Evolutionary conservation across 1,284 basidiomycete genomes (phyloP), one percentile per base, ranked within the genome.

Genomic region (Porodaedalea pini): DNA sequence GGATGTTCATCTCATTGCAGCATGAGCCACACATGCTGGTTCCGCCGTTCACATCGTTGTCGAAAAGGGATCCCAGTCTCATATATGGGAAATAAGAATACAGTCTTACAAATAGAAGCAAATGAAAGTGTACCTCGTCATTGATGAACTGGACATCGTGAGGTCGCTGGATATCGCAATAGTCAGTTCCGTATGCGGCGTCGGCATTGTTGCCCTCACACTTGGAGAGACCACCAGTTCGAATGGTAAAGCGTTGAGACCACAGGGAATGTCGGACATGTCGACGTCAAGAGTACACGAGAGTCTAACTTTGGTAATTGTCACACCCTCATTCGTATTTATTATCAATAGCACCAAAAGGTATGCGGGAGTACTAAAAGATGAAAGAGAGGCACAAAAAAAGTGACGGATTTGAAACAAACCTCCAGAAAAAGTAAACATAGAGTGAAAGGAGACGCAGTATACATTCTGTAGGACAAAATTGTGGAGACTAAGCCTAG

Each of bases 261-360:
- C 81, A 63, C 81, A 82, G 21, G 77, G 76, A 39, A 83, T 73
- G 54, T 78, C 69, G 58, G 77, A 78, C 56, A 81, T 72, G 67
- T 83, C 80, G 65, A 83, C 79, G 66, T 81, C 79, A 68, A 82
- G 80, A 34, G 77, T 74, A 68, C 82, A 81, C 69, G n/a, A n/a
- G n/a, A n/a, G n/a, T n/a, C n/a, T n/a, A n/a, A n/a, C n/a, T n/a
- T n/a, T n/a, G n/a, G n/a, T n/a, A n/a, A n/a, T n/a, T n/a, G n/a
- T n/a, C n/a, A n/a, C n/a, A n/a, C n/a, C n/a, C n/a, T n/a, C n/a
- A n/a, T n/a, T n/a, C n/a, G n/a, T n/a, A n/a, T n/a, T n/a, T n/a
- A n/a, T n/a, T n/a, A n/a, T n/a, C n/a, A n/a, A n/a, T n/a, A n/a
- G n/a, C n/a, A n/a, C n/a, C n/a, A n/a, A n/a, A n/a, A n/a, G n/a